phyloP scores from a whole-genome alignment of 2,329 filamentous ascomycete species.

The Ploettnerulaceae sp. region DNA sequence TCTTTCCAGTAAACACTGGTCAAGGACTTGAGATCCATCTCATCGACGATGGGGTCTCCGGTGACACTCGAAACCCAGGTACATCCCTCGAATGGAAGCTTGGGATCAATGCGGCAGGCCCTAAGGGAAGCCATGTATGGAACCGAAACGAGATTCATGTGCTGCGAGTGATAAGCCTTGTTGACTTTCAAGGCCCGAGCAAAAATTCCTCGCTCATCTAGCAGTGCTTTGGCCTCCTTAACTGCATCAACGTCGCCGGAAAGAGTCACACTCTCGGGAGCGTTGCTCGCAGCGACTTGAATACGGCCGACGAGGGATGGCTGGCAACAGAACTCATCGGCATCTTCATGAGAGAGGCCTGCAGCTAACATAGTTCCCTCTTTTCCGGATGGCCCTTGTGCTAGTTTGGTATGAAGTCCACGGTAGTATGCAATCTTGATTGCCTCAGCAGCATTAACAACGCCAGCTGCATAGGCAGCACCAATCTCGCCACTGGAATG shows the following conservation, averaged over 20 bases:
- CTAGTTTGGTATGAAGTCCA: slow-evolving; percentile 32
- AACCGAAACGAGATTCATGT: slow-evolving; percentile 20
- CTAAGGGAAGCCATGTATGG: slow-evolving; percentile 9
- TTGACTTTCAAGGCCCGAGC: slow-evolving; percentile 21
- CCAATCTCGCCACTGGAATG: slow-evolving; percentile 47
- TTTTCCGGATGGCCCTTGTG: slow-evolving; percentile 10
- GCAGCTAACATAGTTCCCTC: slow-evolving; percentile 47
- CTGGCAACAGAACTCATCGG: slow-evolving; percentile 13
- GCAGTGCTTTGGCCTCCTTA: slow-evolving; percentile 13
- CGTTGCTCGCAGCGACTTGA: slow-evolving; percentile 34
- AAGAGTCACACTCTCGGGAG: slow-evolving; percentile 27
- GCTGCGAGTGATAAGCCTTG: slow-evolving; percentile 31
- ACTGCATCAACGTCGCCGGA: slow-evolving; percentile 28
- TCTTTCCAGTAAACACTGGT: slow-evolving; percentile 13
- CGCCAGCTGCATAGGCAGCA: slow-evolving; percentile 41
- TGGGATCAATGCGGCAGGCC: slow-evolving; percentile 4
- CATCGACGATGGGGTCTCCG: slow-evolving; percentile 11
- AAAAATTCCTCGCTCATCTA: slow-evolving; percentile 22
- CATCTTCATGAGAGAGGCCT: slow-evolving; percentile 30
- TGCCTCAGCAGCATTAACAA: slow-evolving; percentile 33
- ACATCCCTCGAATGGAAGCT: slow-evolving; percentile 3
- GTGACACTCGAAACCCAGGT: slow-evolving; percentile 14
- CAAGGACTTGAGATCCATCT: slow-evolving; percentile 12
- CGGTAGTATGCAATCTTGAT: slow-evolving; percentile 43
- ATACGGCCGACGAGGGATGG: slow-evolving; percentile 17